These are phyloP conservation scores for Tilletiaria anomala DNA, from an alignment of 1,284 basidiomycete species.

Conservation along the genomic window DNA sequence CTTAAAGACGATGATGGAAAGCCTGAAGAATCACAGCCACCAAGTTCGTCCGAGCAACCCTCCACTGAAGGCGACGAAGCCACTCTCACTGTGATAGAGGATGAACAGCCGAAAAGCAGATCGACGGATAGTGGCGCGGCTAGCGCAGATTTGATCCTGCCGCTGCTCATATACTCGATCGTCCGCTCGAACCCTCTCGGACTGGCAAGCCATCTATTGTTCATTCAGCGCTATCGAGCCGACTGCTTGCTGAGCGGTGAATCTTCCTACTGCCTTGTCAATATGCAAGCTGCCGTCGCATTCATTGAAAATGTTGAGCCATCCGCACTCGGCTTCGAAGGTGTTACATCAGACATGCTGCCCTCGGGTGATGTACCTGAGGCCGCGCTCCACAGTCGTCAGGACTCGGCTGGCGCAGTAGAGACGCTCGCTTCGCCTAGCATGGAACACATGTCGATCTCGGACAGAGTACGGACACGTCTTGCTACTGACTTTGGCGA, in stretches of 20 bases:
- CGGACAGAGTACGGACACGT: slow-evolving; percentile 33
- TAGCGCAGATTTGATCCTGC: slow-evolving; percentile 58
- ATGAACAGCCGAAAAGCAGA: neutral
- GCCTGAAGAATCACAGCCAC: too few relatives aligned
- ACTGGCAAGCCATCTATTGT: slow-evolving; percentile 61
- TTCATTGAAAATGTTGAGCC: slow-evolving; percentile 85
- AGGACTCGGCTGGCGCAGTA: too few relatives aligned
- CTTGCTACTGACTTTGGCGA: slow-evolving; percentile 55
- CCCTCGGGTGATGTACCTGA: slow-evolving; percentile 17
- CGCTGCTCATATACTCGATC: slow-evolving; percentile 76
- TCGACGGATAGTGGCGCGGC: neutral
- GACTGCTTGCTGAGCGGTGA: slow-evolving; percentile 61
- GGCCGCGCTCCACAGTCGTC: too few relatives aligned
- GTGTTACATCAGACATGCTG: neutral
- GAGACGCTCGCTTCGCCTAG: too few relatives aligned
- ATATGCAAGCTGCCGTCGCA: slow-evolving; percentile 80
- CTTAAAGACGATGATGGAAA: too few relatives aligned
- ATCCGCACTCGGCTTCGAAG: slow-evolving; percentile 60
- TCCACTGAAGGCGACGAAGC: too few relatives aligned
- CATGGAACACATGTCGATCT: slow-evolving; percentile 35
- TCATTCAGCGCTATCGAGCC: slow-evolving; percentile 65
- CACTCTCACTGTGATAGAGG: too few relatives aligned
- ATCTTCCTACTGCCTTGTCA: slow-evolving; percentile 79
- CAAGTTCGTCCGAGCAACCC: too few relatives aligned
- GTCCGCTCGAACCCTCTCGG: slow-evolving; percentile 78